phyloP scores from a whole-genome alignment of 257 asterid species.

The Thymus quinquecostatus region DNA sequence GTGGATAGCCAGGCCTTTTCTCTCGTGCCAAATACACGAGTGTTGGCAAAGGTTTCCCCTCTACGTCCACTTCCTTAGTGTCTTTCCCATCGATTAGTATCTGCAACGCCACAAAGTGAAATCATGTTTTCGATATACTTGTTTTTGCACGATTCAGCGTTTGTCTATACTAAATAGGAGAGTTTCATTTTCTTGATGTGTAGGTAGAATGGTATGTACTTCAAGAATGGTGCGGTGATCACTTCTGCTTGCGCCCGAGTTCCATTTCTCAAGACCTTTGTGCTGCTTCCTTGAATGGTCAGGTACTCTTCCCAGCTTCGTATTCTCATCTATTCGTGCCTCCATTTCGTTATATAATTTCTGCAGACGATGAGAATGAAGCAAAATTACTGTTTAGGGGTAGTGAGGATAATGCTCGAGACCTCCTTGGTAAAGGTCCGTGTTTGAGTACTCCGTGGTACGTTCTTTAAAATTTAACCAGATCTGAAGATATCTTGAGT shows the following conservation, averaged over 20 bases:
- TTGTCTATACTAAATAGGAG: too few species aligned
- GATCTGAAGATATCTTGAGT: too few species aligned
- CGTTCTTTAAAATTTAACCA: too few species aligned
- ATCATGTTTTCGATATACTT: too few species aligned
- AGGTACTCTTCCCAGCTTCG: slow-evolving; percentile 14
- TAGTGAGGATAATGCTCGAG: too few species aligned
- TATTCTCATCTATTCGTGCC: neutral
- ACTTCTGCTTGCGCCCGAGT: neutral
- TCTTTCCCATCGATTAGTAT: slow-evolving; percentile 4
- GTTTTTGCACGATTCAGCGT: too few species aligned
- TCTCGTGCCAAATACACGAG: slow-evolving; percentile 26
- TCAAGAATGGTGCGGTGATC: slow-evolving; percentile 19
- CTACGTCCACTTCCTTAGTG: slow-evolving; percentile 1
- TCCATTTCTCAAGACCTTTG: slow-evolving; percentile 11
- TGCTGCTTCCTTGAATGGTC: slow-evolving; percentile 14
- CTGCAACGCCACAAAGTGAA: neutral
- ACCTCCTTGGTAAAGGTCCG: too few species aligned
- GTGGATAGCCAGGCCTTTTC: slow-evolving; percentile 12
- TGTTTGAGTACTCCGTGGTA: too few species aligned
- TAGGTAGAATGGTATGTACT: neutral
- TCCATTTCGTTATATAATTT: slow-evolving; percentile 13
- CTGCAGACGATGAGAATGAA: neutral
- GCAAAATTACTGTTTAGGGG: too few species aligned
- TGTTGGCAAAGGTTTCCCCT: slow-evolving; percentile 19
- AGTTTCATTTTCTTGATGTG: too few species aligned